Base-by-base conservation (phyloP, 1,139 yeast species). In the Scheffersomyces segobiensis region DNA sequence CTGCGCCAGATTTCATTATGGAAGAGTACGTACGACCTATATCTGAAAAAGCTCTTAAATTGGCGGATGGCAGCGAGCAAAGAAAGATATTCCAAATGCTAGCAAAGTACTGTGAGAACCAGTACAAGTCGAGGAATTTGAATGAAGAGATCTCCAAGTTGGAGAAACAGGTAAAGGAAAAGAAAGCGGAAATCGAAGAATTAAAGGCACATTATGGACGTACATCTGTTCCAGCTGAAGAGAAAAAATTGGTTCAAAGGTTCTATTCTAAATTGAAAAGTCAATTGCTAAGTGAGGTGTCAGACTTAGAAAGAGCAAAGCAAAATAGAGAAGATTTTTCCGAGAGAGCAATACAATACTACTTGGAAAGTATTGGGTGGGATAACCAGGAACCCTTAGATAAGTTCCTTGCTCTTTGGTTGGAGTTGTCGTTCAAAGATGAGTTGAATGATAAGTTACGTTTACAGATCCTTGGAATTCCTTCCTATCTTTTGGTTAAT, bases 361-460 rank as follows among this genome's bases (percentile, higher is more conserved):
- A 89, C 66, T 69, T 92, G 57, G 78, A 76, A 54, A 78, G 91
- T 54, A 74, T 88, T 42, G 83, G 80, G 49, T 77, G 75, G 17
- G 80, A 77, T 60, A 82, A 82, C 54, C 85, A 82, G 56, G 88
- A 86, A 59, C 88, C 86, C 59, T 76, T 89, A 55, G 97, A 92
- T 64, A 83, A 91, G 57, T 88, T 93, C 61, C 88, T 93, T 69
- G 89, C 96, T 0, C 71, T 93, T n/a, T 93, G 98, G 97, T 78
- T 95, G 51, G 91, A 89, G 59, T 82, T 83, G 63, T 79, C 86
- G 3, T 70, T 70, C 5, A 78, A 79, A 53, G 81, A 74, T 1
- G 71, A 68, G 0, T 68, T 86, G 6, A 84, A 83, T 63, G 58
- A 60, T 3, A 60, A 64, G 6, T 71, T 83, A 3, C 60, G 65